Conservation (phyloP, 495 filamentous ascomycete genomes). For the Penicillium pulvis region DNA sequence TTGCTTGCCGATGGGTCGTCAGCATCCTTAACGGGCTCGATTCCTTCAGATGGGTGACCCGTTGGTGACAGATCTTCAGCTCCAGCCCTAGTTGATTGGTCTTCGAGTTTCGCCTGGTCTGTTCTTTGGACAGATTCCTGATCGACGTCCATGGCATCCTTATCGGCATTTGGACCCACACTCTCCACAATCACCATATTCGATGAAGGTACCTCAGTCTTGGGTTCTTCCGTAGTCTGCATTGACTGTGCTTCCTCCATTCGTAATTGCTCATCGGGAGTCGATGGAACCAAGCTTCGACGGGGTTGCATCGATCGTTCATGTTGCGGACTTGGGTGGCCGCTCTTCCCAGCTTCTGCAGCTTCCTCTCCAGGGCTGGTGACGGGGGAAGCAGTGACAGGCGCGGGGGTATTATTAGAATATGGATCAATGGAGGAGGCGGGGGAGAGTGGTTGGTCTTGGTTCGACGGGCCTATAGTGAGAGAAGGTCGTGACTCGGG, state of each 20-base stretch:
- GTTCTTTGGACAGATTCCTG: slow-evolving; percentile 15
- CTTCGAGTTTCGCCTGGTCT: slow-evolving; percentile 17
- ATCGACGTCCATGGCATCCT: slow-evolving; percentile 29
- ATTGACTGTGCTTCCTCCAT: slow-evolving; percentile 52
- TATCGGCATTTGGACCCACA: slow-evolving; percentile 15
- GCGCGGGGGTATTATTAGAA: slow-evolving; percentile 45
- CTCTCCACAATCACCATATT: slow-evolving; percentile 34
- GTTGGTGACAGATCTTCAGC: slow-evolving; percentile 22
- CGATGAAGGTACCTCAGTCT: slow-evolving; percentile 12
- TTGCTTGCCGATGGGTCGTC: slow-evolving; percentile 14
- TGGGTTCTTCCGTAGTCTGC: slow-evolving; percentile 26
- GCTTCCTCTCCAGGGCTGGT: slow-evolving; percentile 45
- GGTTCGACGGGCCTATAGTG: slow-evolving; percentile 29
- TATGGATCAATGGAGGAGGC: slow-evolving; percentile 46
- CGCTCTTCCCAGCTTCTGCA: slow-evolving; percentile 28
- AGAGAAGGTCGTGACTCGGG: slow-evolving; percentile 36
- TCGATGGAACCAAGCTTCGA: slow-evolving; percentile 38
- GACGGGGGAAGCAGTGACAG: slow-evolving; percentile 41
- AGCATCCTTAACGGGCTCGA: slow-evolving; percentile 15
- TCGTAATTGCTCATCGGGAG: slow-evolving; percentile 52
- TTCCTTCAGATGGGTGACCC: slow-evolving; percentile 13
- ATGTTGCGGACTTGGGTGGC: slow-evolving; percentile 27
- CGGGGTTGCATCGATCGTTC: slow-evolving; percentile 23
- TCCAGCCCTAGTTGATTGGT: slow-evolving; percentile 9
- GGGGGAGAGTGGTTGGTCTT: slow-evolving; percentile 47